A percentile compares a stretch with the other conserved stretches of the same genome.
phyloP scores from a whole-genome alignment of 2,329 filamentous ascomycete species.

The Epichloe typhina region DNA sequence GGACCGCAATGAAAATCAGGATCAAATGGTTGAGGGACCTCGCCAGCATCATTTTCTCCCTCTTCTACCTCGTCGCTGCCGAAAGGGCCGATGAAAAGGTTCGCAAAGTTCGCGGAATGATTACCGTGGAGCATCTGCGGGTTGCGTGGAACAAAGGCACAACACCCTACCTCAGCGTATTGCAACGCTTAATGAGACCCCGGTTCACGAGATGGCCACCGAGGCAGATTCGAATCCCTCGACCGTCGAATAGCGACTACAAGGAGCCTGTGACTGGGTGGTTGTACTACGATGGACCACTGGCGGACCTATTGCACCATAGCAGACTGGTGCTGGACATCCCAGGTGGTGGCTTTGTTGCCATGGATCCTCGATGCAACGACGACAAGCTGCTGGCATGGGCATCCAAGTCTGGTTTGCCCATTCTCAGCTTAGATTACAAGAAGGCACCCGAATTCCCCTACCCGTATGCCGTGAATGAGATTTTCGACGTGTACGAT shows the following conservation, averaged over 20 bases:
- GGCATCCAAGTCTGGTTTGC: conserved; percentile 80
- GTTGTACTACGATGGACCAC: conserved; percentile 87
- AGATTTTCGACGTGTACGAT: conserved; percentile 34
- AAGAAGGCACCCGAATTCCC: conserved; percentile 37
- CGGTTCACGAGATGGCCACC: conserved; percentile 71
- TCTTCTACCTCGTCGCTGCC: conserved; percentile 85
- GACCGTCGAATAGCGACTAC: conserved; percentile 70
- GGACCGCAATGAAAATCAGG: conserved; percentile 91
- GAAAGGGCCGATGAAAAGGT: conserved; percentile 96
- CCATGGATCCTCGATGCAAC: conserved; percentile 88
- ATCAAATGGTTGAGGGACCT: conserved; percentile 69
- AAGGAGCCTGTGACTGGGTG: conserved; percentile 71
- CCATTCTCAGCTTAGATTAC: conserved; percentile 85
- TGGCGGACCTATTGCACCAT: conserved; percentile 64
- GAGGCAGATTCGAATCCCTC: conserved; percentile 68
- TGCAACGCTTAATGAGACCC: conserved; percentile 63
- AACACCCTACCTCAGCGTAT: conserved; percentile 67
- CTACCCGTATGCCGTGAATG: conserved; percentile 35
- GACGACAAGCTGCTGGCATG: conserved; percentile 90
- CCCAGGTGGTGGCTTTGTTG: conserved; percentile 88
- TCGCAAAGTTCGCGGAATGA: conserved; percentile 68
- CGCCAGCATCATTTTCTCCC: conserved; percentile 67
- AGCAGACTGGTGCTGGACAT: conserved; percentile 75
- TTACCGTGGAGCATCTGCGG: conserved; percentile 84
- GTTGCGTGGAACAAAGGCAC: conserved; percentile 93